These are phyloP conservation scores for Nemania sp. DNA, from an alignment of 2,329 filamentous ascomycete species.

Conservation along the genomic window DNA sequence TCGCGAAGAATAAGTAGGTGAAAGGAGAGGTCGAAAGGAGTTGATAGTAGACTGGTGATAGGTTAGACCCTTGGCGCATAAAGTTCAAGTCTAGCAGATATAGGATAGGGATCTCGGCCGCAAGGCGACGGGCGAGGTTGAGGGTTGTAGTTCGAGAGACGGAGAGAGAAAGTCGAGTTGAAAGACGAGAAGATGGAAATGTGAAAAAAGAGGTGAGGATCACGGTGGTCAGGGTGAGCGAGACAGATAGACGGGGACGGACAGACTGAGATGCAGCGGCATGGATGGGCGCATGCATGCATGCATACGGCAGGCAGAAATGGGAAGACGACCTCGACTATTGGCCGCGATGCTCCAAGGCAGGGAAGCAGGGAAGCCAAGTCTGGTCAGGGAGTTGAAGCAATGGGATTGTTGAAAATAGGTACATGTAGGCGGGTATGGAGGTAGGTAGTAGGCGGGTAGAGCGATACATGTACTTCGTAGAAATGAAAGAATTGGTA, in stretches of 20 bases:
- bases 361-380: slow-evolving; percentile 11
- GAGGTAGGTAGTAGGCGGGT: too few species aligned
- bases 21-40: not conserved
- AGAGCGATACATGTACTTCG: too few species aligned
- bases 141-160: slow-evolving; percentile 14
- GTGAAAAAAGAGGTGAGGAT: not conserved
- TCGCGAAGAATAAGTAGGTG: not conserved
- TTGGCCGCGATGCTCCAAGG: slow-evolving; percentile 1
- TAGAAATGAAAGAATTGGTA: too few species aligned
- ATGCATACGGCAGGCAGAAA: not conserved
- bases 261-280: not conserved
- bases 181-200: not conserved
- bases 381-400: not conserved
- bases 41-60: not conserved
- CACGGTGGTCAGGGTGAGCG: not conserved
- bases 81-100: not conserved
- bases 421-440: too few species aligned
- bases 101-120: slow-evolving; percentile 6
- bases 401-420: not conserved
- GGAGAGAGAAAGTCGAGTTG: not conserved
- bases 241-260: too few species aligned
- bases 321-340: slow-evolving; percentile 3
- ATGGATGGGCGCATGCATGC: not conserved
- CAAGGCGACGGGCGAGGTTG: not conserved
- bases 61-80: not conserved